phyloP scores from a whole-genome alignment of 306 rosid species.

The Lathyrus sativus region DNA sequence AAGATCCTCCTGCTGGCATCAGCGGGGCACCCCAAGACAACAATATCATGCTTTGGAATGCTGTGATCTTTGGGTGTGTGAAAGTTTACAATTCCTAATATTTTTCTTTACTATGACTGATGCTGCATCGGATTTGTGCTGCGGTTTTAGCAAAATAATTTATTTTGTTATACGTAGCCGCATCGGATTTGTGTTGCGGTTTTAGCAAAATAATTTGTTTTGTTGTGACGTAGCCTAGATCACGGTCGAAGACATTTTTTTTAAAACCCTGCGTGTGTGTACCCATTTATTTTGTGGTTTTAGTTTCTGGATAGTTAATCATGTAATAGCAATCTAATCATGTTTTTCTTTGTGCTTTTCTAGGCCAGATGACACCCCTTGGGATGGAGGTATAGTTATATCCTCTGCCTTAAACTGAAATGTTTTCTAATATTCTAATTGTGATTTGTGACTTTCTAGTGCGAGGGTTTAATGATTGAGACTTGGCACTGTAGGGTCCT shows the following conservation, averaged over 20 bases:
- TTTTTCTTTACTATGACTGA: neutral
- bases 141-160: neutral
- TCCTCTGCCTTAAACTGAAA: constrained; percentile 26
- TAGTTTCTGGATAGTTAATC: constrained; percentile 24
- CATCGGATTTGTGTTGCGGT: neutral
- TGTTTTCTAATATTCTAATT: neutral
- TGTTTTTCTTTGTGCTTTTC: constrained; percentile 38
- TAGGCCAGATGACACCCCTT: constrained; percentile 98
- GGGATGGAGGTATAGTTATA: constrained; percentile 91
- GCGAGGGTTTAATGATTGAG: neutral
- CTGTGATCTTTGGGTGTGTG: constrained; percentile 91
- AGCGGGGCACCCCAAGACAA: constrained; percentile 98
- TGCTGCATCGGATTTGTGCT: too few relatives aligned
- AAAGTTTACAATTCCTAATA: constrained; percentile 2
- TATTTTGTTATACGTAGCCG: neutral
- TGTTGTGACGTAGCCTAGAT: neutral
- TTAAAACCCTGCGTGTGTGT: neutral
- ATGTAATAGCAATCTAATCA: constrained; percentile 27
- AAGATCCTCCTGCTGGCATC: constrained; percentile 93
- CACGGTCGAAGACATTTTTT: neutral
- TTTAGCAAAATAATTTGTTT: neutral
- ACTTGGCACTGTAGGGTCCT: neutral
- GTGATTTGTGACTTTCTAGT: constrained; percentile 21
- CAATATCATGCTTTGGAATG: constrained; percentile 96
- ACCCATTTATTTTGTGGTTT: constrained; percentile 28